Percentiles rank a stretch among this genome's conserved stretches.
Evolutionary conservation across 345 rosid species (phyloP).

Genomic region (Syzygium grande): DNA sequence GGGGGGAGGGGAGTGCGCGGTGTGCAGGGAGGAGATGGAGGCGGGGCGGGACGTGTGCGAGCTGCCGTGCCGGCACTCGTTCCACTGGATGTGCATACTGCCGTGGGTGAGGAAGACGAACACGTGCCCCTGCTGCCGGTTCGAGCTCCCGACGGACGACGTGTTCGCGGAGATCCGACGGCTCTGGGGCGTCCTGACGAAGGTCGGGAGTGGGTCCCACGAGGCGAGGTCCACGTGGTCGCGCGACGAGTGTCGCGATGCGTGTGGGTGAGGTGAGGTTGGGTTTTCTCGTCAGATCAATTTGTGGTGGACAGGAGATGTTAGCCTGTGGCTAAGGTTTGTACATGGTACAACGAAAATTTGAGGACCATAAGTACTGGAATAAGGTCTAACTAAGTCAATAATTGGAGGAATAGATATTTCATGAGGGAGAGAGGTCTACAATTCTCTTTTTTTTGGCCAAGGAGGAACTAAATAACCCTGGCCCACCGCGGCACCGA

Average conservation of each 20-base stretch:
- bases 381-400: not conserved
- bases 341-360: not conserved
- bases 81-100: constrained; percentile 85
- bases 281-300: not conserved
- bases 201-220: not conserved
- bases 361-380: not conserved
- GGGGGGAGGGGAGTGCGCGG: constrained; percentile 49
- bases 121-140: constrained; percentile 91
- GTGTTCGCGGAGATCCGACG: constrained; percentile 70
- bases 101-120: constrained; percentile 79
- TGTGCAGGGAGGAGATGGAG: constrained; percentile 80
- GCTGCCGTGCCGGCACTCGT: constrained; percentile 82
- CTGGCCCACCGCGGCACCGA: not conserved
- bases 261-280: not conserved
- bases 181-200: constrained; percentile 56
- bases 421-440: not conserved
- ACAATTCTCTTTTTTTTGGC: not conserved
- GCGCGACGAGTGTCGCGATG: not conserved
- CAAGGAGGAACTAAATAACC: not conserved
- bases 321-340: not conserved
- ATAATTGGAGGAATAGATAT: not conserved
- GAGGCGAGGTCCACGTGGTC: not conserved
- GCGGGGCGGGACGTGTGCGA: constrained; percentile 76
- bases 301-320: not conserved
- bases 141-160: constrained; percentile 81